Base-by-base conservation (phyloP, 108 stramenopile species). In the Cyclostephanos tholiformis region DNA sequence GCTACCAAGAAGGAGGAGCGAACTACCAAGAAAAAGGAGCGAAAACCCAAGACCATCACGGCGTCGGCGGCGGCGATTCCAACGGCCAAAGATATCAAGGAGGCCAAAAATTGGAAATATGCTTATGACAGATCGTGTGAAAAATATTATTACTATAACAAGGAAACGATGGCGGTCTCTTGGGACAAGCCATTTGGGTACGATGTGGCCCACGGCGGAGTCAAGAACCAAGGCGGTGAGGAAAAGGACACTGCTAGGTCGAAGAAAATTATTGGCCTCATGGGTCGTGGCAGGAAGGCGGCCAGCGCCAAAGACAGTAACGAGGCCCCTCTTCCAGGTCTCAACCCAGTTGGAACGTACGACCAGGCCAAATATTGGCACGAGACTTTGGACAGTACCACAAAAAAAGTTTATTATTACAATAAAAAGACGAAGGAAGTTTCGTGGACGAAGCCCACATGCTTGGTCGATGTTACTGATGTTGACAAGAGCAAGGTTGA, bases 361-460 rank as follows among this genome's bases (percentile, higher is more conserved):
- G 59, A 50, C 57, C 61, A 81, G 26, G 79, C 56, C 67, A 80
- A 67, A 53, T 55, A 72, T 65, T 80, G 79, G 78, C 69, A 67
- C 49, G 69, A 48, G 38, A 73, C 78, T 16, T 62, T 71, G 46
- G 77, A 80, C 52, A 14, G 49, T 29, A 84, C 61, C 16, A 79
- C 86, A 26, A 83, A 85, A 23, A 72, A 79, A 25, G 81, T 76
- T 0, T 93, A 93, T 68, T 93, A 88, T 75, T 93, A 87, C 65
- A 86, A 93, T 65, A 83, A 82, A 23, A 83, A 84, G 52, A 89
- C 92, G 16, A 81, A 89, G 44, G 72, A 79, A 41, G 87, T 88
- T 13, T 83, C 80, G 11, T 93, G 92, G 92, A 65, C 58, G n/a
- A 91, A 88, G 72, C 92, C 92, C 1, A 65, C 82, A 19, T 85